Percentiles rank a stretch among this genome's conserved stretches.
These are phyloP conservation scores for Esteya vermicola DNA, from an alignment of 2,329 filamentous ascomycete species.

Conservation along the genomic window DNA sequence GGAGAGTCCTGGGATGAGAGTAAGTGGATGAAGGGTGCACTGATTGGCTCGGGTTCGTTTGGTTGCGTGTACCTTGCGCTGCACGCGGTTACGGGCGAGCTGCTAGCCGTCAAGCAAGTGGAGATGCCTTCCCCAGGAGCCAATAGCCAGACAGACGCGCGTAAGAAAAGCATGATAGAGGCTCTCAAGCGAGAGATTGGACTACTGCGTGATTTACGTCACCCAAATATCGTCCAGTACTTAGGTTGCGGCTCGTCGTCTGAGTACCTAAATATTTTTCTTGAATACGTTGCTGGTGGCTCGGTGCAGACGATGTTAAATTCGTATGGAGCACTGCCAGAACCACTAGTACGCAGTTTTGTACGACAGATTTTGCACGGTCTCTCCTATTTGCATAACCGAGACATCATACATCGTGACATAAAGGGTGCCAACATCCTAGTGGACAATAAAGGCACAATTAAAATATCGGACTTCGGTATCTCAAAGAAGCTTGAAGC, in stretches of 20 bases:
- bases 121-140: slow-evolving; percentile 70
- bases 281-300: slow-evolving; percentile 94
- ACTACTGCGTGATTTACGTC: slow-evolving; percentile 82
- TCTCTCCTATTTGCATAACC: slow-evolving; percentile 81
- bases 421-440: slow-evolving; percentile 99
- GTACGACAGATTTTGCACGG: slow-evolving; percentile 90
- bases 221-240: slow-evolving; percentile 96
- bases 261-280: slow-evolving; percentile 95
- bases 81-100: slow-evolving; percentile 89
- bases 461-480: slow-evolving; percentile 98
- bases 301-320: slow-evolving; percentile 98
- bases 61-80: slow-evolving; percentile 90
- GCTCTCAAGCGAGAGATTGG: slow-evolving; percentile 94
- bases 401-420: slow-evolving; percentile 94
- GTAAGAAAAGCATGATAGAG: slow-evolving; percentile 97
- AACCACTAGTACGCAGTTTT: slow-evolving; percentile 90
- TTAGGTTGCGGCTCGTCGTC: slow-evolving; percentile 87
- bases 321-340: slow-evolving; percentile 88
- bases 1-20: slow-evolving; percentile 92
- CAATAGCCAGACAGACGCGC: slow-evolving; percentile 68
- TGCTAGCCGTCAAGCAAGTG: slow-evolving; percentile 97
- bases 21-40: slow-evolving; percentile 98
- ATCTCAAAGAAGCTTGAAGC: slow-evolving; percentile 97
- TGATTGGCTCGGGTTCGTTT: slow-evolving; percentile 95
- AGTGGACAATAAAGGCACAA: slow-evolving; percentile 95